These are phyloP conservation scores for Lophium mytilinum DNA, from an alignment of 495 filamentous ascomycete species.

Conservation along the genomic window DNA sequence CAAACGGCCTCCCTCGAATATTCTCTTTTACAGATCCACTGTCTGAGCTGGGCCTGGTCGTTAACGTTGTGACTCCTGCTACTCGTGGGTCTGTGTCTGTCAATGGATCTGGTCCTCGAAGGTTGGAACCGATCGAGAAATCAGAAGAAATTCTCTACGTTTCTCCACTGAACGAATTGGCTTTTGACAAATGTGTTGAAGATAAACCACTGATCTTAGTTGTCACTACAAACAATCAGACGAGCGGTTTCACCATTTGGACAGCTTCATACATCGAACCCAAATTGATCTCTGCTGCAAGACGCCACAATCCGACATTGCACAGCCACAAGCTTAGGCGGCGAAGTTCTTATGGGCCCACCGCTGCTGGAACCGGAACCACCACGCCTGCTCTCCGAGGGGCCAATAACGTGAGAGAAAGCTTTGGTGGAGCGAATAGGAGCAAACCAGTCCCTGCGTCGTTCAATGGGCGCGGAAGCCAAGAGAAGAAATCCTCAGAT, in stretches of 20 bases:
- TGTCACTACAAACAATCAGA: constrained; percentile 69
- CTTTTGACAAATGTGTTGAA: constrained; percentile 14
- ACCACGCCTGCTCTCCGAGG: constrained; percentile 62
- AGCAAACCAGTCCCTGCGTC: constrained; percentile 16
- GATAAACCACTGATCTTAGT: constrained; percentile 58
- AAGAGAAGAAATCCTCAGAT: constrained; percentile 9
- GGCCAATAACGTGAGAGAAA: constrained; percentile 44
- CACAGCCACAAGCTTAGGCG: constrained; percentile 56
- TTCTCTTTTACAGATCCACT: constrained; percentile 84
- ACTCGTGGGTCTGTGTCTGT: constrained; percentile 8
- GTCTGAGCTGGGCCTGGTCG: constrained; percentile 75
- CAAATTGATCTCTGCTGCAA: constrained; percentile 43
- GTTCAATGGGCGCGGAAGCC: constrained; percentile 8
- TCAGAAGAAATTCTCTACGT: constrained; percentile 78
- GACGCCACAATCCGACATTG: constrained; percentile 38
- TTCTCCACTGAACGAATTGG: constrained; percentile 49
- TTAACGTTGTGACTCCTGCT: constrained; percentile 33
- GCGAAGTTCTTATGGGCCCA: constrained; percentile 60
- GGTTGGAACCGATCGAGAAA: constrained; percentile 50
- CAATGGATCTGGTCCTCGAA: constrained; percentile 20
- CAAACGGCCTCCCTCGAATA: constrained; percentile 61
- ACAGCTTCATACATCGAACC: constrained; percentile 58
- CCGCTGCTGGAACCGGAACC: constrained; percentile 68
- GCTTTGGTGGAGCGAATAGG: constrained; percentile 42
- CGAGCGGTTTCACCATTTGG: constrained; percentile 71